These are phyloP conservation scores for Neurospora terricola DNA, from an alignment of 495 filamentous ascomycete genomes.

Conservation along the genomic window DNA sequence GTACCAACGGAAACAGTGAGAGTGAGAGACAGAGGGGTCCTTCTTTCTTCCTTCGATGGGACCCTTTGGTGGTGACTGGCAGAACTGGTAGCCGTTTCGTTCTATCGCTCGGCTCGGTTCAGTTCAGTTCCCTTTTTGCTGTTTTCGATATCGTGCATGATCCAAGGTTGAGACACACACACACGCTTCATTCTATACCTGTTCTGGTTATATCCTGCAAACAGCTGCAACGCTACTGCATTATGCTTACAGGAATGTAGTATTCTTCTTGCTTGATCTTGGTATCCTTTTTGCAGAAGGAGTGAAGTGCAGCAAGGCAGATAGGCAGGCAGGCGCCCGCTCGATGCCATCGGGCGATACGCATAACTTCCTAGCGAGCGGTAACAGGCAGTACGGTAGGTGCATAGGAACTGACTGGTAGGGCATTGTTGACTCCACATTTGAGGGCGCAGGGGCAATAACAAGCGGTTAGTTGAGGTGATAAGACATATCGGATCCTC, in stretches of 20 bases:
- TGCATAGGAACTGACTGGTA: background rate
- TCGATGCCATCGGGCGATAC: background rate
- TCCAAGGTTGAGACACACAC: background rate
- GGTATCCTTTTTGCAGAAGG: background rate
- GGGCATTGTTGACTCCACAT: background rate
- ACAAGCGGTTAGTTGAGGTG: background rate
- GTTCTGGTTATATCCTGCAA: background rate
- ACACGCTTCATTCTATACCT: background rate
- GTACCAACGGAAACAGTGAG: background rate
- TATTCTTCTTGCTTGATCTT: background rate
- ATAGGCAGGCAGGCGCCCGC: background rate
- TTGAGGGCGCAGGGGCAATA: background rate
- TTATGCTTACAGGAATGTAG: background rate
- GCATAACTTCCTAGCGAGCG: background rate
- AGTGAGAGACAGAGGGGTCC: background rate
- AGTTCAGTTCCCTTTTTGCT: background rate
- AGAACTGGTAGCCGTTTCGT: background rate
- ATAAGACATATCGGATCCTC: background rate
- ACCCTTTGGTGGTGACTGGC: background rate
- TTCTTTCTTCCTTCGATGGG: background rate
- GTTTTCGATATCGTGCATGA: background rate
- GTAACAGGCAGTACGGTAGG: background rate
- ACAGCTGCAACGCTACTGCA: background rate
- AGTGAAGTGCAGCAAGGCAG: background rate
- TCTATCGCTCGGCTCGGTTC: background rate